Conservation (phyloP, 139 green algal species). For the Chlamydomonas sphaeroides region DNA sequence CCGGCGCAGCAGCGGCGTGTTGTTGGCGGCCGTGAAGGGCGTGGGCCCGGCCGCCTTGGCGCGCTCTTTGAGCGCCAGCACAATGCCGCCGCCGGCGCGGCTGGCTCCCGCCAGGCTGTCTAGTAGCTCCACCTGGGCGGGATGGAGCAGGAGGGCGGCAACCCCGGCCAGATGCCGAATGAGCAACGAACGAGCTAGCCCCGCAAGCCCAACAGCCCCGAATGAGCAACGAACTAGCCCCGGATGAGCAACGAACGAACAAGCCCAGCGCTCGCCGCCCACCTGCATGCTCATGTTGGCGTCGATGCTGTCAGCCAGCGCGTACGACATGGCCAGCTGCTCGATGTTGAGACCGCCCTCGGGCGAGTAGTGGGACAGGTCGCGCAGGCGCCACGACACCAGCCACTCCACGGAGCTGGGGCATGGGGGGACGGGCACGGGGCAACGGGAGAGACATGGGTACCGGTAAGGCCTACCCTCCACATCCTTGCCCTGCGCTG, state of each 20-base stretch:
- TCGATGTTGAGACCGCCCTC: constrained; percentile 22
- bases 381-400: constrained; percentile 14
- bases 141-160: too few relatives aligned
- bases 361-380: constrained; percentile 31
- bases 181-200: too few relatives aligned
- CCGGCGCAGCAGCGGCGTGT: constrained; percentile 12
- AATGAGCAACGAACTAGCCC: too few relatives aligned
- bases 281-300: constrained; percentile 39
- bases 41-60: neutral
- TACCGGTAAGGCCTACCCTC: too few relatives aligned
- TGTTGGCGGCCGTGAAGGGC: neutral
- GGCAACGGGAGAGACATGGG: too few relatives aligned
- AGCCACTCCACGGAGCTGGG: constrained; percentile 14
- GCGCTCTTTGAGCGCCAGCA: constrained; percentile 15
- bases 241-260: too few relatives aligned
- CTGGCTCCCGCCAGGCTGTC: neutral
- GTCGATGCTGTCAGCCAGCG: constrained; percentile 25
- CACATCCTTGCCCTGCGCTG: too few relatives aligned
- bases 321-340: constrained; percentile 24
- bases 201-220: too few relatives aligned
- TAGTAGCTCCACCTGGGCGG: constrained; percentile 20
- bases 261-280: neutral
- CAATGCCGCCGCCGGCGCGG: constrained; percentile 21
- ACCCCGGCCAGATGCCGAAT: too few relatives aligned
- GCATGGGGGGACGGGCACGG: too few relatives aligned